Conservation (phyloP, 495 filamentous ascomycete genomes). For the Letharia columbiana region DNA sequence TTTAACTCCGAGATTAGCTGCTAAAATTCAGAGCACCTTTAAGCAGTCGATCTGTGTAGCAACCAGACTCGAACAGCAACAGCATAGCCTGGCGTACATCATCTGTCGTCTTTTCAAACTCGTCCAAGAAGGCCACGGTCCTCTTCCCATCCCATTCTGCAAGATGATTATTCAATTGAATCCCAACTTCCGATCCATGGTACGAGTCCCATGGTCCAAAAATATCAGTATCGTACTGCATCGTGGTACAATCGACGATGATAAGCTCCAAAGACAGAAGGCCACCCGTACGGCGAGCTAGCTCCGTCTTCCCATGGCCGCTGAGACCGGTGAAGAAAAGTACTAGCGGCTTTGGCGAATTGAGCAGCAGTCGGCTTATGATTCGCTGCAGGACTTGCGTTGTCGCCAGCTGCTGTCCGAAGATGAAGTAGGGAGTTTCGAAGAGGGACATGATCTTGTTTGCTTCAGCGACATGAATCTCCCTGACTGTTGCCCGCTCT, state of each 20-base stretch:
- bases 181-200: constrained; percentile 32
- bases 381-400: constrained; percentile 30
- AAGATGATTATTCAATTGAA: constrained; percentile 47
- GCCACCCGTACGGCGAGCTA: constrained; percentile 37
- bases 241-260: constrained; percentile 38
- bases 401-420: constrained; percentile 38
- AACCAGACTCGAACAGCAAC: constrained; percentile 38
- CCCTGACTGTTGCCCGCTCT: constrained; percentile 24
- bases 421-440: constrained; percentile 37
- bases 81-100: constrained; percentile 38
- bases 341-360: constrained; percentile 28
- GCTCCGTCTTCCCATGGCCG: constrained; percentile 47
- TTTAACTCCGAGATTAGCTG: constrained; percentile 34
- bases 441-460: constrained; percentile 32
- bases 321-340: constrained; percentile 41
- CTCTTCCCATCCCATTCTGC: constrained; percentile 32
- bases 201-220: constrained; percentile 40
- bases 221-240: constrained; percentile 34
- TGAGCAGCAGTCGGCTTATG: constrained; percentile 25
- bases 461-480: constrained; percentile 31
- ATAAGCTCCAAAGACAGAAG: constrained; percentile 33
- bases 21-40: constrained; percentile 49
- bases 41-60: constrained; percentile 47
- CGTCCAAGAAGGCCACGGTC: constrained; percentile 47
- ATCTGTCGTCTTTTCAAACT: constrained; percentile 48